Conservation (phyloP, 805 yeast species). For the Teunomyces panamensis region DNA sequence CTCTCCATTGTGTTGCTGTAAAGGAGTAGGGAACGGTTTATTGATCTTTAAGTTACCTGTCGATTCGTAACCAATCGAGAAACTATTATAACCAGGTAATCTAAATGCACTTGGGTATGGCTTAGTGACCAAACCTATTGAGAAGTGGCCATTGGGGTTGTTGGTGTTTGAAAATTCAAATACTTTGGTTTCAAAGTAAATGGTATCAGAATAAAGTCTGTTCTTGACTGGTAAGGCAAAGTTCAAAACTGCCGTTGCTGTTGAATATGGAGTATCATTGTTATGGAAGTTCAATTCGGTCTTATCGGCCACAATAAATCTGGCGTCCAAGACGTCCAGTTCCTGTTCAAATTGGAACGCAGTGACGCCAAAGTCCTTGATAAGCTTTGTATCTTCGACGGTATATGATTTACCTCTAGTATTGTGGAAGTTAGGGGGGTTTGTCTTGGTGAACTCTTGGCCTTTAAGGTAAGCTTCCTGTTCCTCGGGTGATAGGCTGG, state of each 20-base stretch:
- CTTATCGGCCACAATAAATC: constrained; percentile 37
- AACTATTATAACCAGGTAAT: constrained; percentile 69
- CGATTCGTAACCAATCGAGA: constrained; percentile 71
- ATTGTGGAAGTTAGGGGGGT: constrained; percentile 32
- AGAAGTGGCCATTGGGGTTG: constrained; percentile 47
- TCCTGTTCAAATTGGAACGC: constrained; percentile 44
- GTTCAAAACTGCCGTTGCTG: constrained; percentile 39
- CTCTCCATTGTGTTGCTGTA: constrained; percentile 41
- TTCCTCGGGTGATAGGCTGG: constrained; percentile 39
- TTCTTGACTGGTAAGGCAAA: constrained; percentile 37
- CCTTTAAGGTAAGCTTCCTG: constrained; percentile 34
- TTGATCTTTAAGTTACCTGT: constrained; percentile 68
- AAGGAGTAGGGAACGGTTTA: constrained; percentile 54
- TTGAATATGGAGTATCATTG: constrained; percentile 38
- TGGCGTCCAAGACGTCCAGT: constrained; percentile 24
- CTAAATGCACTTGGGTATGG: constrained; percentile 71
- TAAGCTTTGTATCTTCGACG: constrained; percentile 14
- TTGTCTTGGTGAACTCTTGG: constrained; percentile 28
- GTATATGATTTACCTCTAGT: constrained; percentile 33
- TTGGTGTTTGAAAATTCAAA: constrained; percentile 26
- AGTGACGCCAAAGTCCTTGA: constrained; percentile 32
- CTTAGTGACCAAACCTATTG: constrained; percentile 65
- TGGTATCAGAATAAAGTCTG: constrained; percentile 34
- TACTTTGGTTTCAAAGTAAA: constrained; percentile 60
- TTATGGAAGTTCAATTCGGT: constrained; percentile 36